A percentile compares a stretch with the other conserved stretches of the same genome.
Evolutionary conservation across 495 filamentous ascomycete species (phyloP).

Genomic region (Extremus antarcticus): DNA sequence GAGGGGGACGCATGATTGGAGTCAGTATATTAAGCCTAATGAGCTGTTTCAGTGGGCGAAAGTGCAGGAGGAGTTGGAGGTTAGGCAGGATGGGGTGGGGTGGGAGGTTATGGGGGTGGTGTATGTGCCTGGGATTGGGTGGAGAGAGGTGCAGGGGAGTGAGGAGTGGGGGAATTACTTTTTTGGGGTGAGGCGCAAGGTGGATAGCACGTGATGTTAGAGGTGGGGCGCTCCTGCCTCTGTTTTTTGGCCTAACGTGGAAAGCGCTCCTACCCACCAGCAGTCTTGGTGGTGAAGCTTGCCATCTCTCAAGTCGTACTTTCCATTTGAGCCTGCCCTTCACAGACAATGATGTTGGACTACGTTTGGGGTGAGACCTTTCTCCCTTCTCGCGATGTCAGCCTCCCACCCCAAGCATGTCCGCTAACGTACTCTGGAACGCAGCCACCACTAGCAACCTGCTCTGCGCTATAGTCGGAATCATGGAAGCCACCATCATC

Average conservation of each 20-base stretch:
- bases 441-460: no score
- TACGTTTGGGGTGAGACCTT: no score
- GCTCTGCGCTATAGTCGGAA: no score
- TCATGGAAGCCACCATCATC: no score
- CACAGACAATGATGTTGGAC: no score
- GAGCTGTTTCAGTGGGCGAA: constrained; percentile 58
- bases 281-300: no score
- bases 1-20: constrained; percentile 88
- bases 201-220: neutral
- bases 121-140: constrained; percentile 84
- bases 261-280: neutral
- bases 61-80: constrained; percentile 32
- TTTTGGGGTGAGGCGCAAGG: constrained; percentile 63
- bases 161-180: constrained; percentile 96
- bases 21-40: constrained; percentile 79
- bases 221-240: neutral
- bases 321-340: no score
- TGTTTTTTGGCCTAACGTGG: neutral
- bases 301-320: no score
- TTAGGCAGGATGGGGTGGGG: constrained; percentile 31
- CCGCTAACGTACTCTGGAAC: no score
- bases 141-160: constrained; percentile 71
- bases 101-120: constrained; percentile 72
- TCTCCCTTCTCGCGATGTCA: no score
- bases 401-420: no score